Evolutionary conservation across 495 filamentous ascomycete species (phyloP).

Genomic region (Parachaetomium inaequale): DNA sequence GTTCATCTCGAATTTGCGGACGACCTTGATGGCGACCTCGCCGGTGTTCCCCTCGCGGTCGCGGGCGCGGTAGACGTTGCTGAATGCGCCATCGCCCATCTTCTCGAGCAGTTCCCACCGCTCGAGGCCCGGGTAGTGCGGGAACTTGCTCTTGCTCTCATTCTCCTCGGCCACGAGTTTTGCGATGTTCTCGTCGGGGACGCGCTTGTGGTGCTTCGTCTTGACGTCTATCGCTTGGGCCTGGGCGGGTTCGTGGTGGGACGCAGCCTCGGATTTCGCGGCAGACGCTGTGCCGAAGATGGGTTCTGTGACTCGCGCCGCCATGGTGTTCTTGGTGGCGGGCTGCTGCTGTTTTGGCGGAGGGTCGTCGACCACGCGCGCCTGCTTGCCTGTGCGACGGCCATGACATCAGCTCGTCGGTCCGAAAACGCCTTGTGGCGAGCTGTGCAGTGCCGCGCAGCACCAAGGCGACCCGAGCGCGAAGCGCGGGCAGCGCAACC

Average conservation of each 20-base stretch:
- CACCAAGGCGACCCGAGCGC: background rate
- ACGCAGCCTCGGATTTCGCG: conserved; percentile 42
- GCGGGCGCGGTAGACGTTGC: conserved; percentile 89
- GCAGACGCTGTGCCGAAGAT: conserved; percentile 15
- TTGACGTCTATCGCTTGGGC: conserved; percentile 21
- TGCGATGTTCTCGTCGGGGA: conserved; percentile 66
- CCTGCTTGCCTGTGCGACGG: conserved; percentile 66
- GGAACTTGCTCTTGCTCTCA: conserved; percentile 76
- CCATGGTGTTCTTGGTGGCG: conserved; percentile 36
- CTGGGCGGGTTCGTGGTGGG: conserved; percentile 48
- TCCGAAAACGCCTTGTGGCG: background rate
- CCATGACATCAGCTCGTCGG: conserved; percentile 30
- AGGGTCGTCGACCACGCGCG: conserved; percentile 60
- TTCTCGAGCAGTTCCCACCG: conserved; percentile 89
- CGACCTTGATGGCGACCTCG: conserved; percentile 96
- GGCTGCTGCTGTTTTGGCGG: conserved; percentile 40
- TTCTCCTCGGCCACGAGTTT: conserved; percentile 89
- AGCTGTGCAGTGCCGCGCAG: background rate
- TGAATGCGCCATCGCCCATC: conserved; percentile 99
- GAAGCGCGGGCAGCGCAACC: background rate
- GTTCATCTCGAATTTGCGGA: conserved; percentile 98
- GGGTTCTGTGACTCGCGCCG: conserved; percentile 28
- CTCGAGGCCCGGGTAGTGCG: conserved; percentile 86
- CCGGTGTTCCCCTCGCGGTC: conserved; percentile 65
- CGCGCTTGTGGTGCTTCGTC: conserved; percentile 45